Evolutionary conservation across 257 asterid genomes (phyloP).

Genomic region (Prunella vulgaris): DNA sequence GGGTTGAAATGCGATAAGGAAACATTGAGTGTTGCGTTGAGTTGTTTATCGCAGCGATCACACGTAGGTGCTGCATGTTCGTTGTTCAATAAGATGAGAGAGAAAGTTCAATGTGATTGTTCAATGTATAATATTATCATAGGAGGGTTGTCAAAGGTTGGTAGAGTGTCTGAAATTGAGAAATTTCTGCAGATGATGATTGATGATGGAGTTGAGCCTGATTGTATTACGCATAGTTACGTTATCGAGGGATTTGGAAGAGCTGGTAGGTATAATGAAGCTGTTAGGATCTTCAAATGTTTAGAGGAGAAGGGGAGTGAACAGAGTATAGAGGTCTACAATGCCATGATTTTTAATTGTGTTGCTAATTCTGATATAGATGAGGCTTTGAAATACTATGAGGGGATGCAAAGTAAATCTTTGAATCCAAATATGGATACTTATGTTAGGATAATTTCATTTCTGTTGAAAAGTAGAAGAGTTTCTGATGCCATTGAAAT

Average conservation of each 20-base stretch:
- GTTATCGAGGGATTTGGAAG: constrained; percentile 81
- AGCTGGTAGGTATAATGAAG: constrained; percentile 58
- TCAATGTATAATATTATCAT: constrained; percentile 49
- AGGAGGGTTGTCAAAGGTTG: constrained; percentile 78
- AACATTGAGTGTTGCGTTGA: constrained; percentile 47
- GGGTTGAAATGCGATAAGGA: constrained; percentile 47
- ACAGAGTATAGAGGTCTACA: constrained; percentile 50
- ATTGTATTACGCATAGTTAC: constrained; percentile 50
- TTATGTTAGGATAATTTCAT: constrained; percentile 47
- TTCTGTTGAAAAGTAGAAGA: constrained; percentile 52
- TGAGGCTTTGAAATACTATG: constrained; percentile 49
- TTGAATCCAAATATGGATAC: constrained; percentile 62
- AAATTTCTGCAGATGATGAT: constrained; percentile 56
- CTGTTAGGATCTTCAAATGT: constrained; percentile 48
- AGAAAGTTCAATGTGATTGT: constrained; percentile 42
- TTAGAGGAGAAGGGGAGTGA: constrained; percentile 46
- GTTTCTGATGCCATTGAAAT: constrained; percentile 84
- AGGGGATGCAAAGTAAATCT: constrained; percentile 39
- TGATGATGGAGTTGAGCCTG: constrained; percentile 65
- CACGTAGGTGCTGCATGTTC: constrained; percentile 56
- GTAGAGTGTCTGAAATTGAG: constrained; percentile 66
- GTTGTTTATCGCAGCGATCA: constrained; percentile 51
- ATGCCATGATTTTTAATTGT: constrained; percentile 69
- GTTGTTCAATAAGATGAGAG: constrained; percentile 52
- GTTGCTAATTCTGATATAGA: constrained; percentile 48